Conservation (phyloP, 768 basidiomycete species). For the Rhizopogon vesiculosus region DNA sequence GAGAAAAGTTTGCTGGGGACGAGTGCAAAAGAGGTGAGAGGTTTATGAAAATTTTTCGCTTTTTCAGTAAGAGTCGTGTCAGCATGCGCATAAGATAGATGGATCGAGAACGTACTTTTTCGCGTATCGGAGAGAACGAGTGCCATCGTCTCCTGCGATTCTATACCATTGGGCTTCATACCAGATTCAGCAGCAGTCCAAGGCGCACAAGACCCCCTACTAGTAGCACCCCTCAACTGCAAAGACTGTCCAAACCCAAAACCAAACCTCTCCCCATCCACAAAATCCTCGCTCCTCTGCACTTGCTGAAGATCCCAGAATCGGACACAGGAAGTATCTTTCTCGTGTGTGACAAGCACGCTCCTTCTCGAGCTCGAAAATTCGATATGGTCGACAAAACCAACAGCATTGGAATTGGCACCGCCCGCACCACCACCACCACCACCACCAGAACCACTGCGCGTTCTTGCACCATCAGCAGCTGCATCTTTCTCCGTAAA, state of each 20-base stretch:
- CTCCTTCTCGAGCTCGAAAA: slow-evolving; percentile 70
- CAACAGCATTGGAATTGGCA: too few species aligned
- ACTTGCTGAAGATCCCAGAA: too few species aligned
- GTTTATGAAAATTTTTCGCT: slow-evolving; percentile 63
- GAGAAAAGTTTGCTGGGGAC: slow-evolving; percentile 29
- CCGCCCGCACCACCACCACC: too few species aligned
- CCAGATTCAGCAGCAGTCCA: slow-evolving; percentile 38
- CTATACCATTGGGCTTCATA: slow-evolving; percentile 19
- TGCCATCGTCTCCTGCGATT: slow-evolving; percentile 31
- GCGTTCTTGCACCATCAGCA: too few species aligned
- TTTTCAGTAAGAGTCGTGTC: slow-evolving; percentile 4
- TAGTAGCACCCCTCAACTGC: slow-evolving; percentile 28
- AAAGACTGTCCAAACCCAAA: too few species aligned
- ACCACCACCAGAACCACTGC: slow-evolving; percentile 4
- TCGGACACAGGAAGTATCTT: too few species aligned
- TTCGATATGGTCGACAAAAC: slow-evolving; percentile 48
- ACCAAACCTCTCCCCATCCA: too few species aligned
- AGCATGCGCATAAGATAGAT: neutral
- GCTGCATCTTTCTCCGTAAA: too few species aligned
- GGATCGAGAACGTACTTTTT: too few species aligned
- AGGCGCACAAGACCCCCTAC: slow-evolving; percentile 55
- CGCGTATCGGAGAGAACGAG: too few species aligned
- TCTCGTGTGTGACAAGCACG: too few species aligned
- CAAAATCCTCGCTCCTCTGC: too few species aligned
- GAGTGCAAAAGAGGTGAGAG: slow-evolving; percentile 65